Percentiles rank a stretch among this genome's conserved stretches.
These are phyloP conservation scores for Melanogaster broomeanus DNA, from an alignment of 768 basidiomycete species.

Conservation along the genomic window DNA sequence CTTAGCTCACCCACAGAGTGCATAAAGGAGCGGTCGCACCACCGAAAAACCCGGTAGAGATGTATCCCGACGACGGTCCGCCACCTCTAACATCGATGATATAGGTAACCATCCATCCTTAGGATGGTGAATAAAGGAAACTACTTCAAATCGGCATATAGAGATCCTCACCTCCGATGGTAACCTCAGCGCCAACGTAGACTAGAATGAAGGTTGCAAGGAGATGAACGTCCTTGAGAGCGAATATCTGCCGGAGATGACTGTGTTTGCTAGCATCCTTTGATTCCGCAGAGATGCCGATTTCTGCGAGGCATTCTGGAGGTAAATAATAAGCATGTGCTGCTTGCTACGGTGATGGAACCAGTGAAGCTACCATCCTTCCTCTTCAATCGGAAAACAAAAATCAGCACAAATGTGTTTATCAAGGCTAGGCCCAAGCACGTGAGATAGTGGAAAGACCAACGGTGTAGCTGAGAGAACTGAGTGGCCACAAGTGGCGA, in stretches of 20 bases:
- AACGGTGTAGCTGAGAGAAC: constrained; percentile 40
- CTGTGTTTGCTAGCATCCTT: constrained; percentile 30
- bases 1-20: neutral
- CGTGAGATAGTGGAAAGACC: constrained; percentile 45
- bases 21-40: constrained; percentile 10
- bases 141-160: neutral
- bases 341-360: neutral
- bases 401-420: constrained; percentile 51
- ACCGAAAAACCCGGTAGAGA: constrained; percentile 40
- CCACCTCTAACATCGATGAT: constrained; percentile 45
- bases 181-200: constrained; percentile 56
- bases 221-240: constrained; percentile 42
- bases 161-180: constrained; percentile 41
- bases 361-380: constrained; percentile 55
- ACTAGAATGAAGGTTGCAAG: constrained; percentile 46
- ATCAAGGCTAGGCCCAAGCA: constrained; percentile 66
- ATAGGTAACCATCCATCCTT: constrained; percentile 72
- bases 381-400: constrained; percentile 62
- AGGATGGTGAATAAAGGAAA: neutral
- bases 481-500: constrained; percentile 57
- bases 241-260: constrained; percentile 48
- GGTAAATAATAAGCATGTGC: neutral
- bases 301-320: constrained; percentile 38
- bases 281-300: constrained; percentile 33
- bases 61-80: constrained; percentile 48